These are phyloP conservation scores for Didymella exigua DNA, from an alignment of 2,329 filamentous ascomycete species.

Conservation along the genomic window DNA sequence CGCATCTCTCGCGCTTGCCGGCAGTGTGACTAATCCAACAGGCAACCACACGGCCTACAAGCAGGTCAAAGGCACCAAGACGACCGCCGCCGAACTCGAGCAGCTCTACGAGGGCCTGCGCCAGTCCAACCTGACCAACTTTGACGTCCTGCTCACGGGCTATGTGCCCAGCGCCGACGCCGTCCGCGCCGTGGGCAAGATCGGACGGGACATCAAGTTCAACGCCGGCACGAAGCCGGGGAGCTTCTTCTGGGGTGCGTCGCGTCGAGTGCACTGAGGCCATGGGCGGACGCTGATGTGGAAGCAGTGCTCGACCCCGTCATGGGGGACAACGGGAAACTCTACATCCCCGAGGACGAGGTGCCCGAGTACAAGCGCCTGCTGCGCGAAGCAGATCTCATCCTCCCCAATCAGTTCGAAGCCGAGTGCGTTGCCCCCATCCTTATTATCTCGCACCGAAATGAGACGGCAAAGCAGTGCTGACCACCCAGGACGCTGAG, in stretches of 20 bases:
- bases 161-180: conserved; percentile 89
- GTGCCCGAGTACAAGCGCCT: conserved; percentile 87
- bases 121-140: conserved; percentile 82
- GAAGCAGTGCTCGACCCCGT: conserved; percentile 83
- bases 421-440: conserved; percentile 70
- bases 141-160: conserved; percentile 92
- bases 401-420: conserved; percentile 96
- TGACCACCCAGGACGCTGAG: conserved; percentile 70
- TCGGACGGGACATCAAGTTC: conserved; percentile 78
- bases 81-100: conserved; percentile 79
- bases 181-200: conserved; percentile 81
- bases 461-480: not conserved
- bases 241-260: conserved; percentile 83
- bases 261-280: not conserved
- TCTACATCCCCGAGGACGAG: conserved; percentile 91
- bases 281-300: conserved; percentile 18
- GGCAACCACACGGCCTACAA: conserved; percentile 89
- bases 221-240: conserved; percentile 68
- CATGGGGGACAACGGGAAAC: conserved; percentile 92
- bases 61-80: conserved; percentile 83
- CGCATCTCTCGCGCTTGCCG: not conserved
- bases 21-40: not conserved
- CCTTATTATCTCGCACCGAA: not conserved
- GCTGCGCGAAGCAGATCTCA: conserved; percentile 82
- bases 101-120: conserved; percentile 85